Conservation (phyloP, 2,329 filamentous ascomycete genomes). For the Apiospora kogelbergensis region DNA sequence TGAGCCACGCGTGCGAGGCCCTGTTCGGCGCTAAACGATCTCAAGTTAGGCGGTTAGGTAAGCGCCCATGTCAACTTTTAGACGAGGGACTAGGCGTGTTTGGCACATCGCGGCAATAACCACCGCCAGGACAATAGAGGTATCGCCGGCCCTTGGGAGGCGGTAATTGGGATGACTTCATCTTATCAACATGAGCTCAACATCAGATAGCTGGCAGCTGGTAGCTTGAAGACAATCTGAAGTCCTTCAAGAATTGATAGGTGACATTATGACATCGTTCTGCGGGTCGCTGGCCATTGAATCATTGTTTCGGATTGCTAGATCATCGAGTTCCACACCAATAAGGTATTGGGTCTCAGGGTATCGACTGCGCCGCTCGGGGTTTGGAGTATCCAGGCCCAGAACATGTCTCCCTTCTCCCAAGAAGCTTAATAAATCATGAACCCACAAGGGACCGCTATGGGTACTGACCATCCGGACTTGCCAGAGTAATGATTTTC, state of each 20-base stretch:
- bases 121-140: too few relatives aligned
- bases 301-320: slow-evolving; percentile 7
- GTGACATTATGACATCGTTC: neutral
- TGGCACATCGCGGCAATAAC: too few relatives aligned
- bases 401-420: neutral
- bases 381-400: neutral
- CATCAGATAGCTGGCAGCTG: neutral
- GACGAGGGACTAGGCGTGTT: too few relatives aligned
- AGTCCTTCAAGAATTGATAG: neutral
- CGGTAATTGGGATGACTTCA: neutral
- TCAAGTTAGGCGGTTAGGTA: neutral
- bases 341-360: slow-evolving; percentile 7
- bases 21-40: neutral
- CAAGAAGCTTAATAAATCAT: neutral
- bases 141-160: neutral
- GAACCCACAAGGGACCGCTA: neutral
- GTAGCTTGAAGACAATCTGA: neutral
- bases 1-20: slow-evolving; percentile 4
- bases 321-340: neutral
- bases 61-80: neutral
- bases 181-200: neutral
- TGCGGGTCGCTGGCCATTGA: neutral
- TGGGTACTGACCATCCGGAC: neutral
- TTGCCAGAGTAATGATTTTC: neutral
- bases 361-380: neutral